A percentile compares a stretch with the other conserved stretches of the same genome.
phyloP scores from a whole-genome alignment of 148 eudicot genomes.

The Rhododendron molle region DNA sequence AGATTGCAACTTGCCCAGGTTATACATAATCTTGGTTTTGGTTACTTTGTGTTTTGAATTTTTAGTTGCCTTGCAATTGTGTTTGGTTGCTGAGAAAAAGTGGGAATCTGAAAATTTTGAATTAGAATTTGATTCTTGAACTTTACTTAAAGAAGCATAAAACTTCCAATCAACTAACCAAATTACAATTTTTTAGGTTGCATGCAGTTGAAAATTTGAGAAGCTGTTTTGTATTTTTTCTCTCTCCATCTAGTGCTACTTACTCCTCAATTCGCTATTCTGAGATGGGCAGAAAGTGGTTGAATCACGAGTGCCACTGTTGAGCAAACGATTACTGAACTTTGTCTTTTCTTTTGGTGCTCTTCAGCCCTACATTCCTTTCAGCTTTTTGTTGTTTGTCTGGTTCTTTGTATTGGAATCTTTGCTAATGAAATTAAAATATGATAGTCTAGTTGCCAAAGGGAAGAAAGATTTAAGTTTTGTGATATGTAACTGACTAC shows the following conservation, averaged over 20 bases:
- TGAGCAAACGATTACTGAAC: background rate
- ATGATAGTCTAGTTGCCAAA: background rate
- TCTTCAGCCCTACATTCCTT: background rate
- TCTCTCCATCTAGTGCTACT: background rate
- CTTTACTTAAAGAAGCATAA: background rate
- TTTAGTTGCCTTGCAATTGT: background rate
- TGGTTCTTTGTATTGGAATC: background rate
- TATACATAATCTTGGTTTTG: background rate
- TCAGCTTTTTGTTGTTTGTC: background rate
- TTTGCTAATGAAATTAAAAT: background rate
- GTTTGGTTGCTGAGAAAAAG: constrained; percentile 5
- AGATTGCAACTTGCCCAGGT: constrained; percentile 87
- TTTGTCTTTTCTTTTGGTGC: constrained; percentile 7
- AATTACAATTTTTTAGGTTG: no score
- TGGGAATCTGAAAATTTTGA: background rate
- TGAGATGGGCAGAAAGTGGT: background rate
- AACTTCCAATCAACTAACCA: background rate
- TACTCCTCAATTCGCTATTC: background rate
- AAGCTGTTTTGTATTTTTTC: background rate
- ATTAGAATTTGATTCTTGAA: background rate
- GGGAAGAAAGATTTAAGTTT: background rate
- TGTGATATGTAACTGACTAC: background rate
- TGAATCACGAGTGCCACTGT: constrained; percentile 1
- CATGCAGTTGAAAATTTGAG: background rate
- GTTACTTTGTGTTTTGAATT: background rate